These are phyloP conservation scores for Argentina anserina DNA, from an alignment of 306 rosid species.

Conservation along the genomic window DNA sequence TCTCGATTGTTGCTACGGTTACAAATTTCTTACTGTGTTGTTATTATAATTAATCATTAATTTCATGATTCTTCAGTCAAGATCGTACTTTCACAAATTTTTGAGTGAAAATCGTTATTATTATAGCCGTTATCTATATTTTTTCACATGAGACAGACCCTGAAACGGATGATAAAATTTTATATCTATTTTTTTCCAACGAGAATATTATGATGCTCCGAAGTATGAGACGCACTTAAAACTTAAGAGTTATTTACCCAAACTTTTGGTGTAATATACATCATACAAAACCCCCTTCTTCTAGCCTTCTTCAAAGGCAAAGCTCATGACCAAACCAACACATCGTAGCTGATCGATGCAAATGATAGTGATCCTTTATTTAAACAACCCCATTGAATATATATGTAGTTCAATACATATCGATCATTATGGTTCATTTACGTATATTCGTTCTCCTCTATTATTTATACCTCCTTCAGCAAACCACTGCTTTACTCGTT, in stretches of 20 bases:
- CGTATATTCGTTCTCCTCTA: background rate
- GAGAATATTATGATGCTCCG: background rate
- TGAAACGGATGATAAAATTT: background rate
- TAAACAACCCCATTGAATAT: background rate
- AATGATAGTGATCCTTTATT: background rate
- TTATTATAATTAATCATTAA: background rate
- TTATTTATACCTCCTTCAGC: background rate
- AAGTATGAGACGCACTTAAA: background rate
- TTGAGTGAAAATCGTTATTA: background rate
- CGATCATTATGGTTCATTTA: background rate
- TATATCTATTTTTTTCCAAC: background rate
- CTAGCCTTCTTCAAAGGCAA: background rate
- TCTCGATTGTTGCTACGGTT: background rate
- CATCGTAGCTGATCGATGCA: slow-evolving; percentile 6
- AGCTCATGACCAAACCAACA: background rate
- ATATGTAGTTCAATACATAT: background rate
- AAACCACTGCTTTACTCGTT: background rate
- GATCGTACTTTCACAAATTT: background rate
- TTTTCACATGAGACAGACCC: background rate
- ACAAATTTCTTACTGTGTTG: background rate
- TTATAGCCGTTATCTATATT: background rate
- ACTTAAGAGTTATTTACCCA: background rate
- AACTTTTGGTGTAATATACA: background rate
- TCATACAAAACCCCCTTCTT: background rate
- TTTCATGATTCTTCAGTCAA: background rate